A percentile compares a stretch with the other conserved stretches of the same genome.
phyloP scores from a whole-genome alignment of 2,329 filamentous ascomycete species.

The Cladorrhinum sp. region DNA sequence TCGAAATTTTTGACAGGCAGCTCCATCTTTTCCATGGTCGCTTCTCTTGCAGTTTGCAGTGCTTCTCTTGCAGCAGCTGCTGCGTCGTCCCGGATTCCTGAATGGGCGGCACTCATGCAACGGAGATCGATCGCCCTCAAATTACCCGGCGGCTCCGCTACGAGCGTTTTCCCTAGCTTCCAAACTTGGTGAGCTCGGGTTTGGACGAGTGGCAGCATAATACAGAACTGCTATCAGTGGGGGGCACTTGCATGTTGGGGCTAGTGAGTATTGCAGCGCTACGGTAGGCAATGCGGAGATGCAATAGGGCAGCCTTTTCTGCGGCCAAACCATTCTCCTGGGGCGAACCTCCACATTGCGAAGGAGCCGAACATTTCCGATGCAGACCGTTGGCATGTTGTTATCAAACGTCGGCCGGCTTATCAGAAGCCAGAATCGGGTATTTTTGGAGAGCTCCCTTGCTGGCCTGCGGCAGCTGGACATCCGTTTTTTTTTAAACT shows the following conservation, averaged over 20 bases:
- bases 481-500: background rate
- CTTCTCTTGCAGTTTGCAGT: background rate
- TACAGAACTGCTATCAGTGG: constrained; percentile 5
- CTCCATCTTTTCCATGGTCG: background rate
- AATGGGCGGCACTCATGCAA: constrained; percentile 18
- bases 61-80: background rate
- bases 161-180: constrained; percentile 16
- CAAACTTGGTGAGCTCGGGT: constrained; percentile 18
- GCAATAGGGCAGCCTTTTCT: background rate
- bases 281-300: background rate
- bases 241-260: constrained; percentile 11
- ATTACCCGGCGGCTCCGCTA: constrained; percentile 28
- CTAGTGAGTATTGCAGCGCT: constrained; percentile 10
- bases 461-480: background rate
- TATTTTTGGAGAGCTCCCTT: background rate
- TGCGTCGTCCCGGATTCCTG: constrained; percentile 2
- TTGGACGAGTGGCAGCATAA: constrained; percentile 18
- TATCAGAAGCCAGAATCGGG: background rate
- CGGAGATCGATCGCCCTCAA: constrained; percentile 26
- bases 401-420: background rate
- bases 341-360: constrained; percentile 8
- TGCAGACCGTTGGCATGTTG: constrained; percentile 1
- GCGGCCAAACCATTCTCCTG: constrained; percentile 22
- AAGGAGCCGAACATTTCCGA: constrained; percentile 17
- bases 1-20: background rate